These are phyloP conservation scores for Arthrobotrys pseudoclavata DNA, from an alignment of 2,329 filamentous ascomycete genomes.

Conservation along the genomic window DNA sequence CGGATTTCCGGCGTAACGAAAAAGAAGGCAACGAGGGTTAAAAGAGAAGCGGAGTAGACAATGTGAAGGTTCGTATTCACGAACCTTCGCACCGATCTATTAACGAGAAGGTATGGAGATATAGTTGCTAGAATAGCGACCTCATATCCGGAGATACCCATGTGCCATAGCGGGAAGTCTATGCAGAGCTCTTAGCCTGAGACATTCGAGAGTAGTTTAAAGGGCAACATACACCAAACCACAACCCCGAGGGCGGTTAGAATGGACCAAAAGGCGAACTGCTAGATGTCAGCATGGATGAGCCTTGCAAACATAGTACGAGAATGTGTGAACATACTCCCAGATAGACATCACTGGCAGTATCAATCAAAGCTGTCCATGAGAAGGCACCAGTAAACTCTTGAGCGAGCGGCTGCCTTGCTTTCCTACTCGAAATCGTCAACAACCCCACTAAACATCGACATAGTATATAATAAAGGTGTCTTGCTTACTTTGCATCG, in stretches of 20 bases:
- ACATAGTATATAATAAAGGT: constrained; percentile 11
- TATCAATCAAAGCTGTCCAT: constrained; percentile 81
- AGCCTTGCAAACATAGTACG: background rate
- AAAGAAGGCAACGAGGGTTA: constrained; percentile 83
- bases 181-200: constrained; percentile 45
- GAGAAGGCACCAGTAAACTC: constrained; percentile 80
- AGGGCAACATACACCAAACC: constrained; percentile 82
- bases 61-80: constrained; percentile 78
- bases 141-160: constrained; percentile 98
- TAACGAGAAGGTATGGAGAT: constrained; percentile 82
- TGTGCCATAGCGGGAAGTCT: constrained; percentile 98
- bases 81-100: constrained; percentile 76
- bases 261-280: constrained; percentile 97
- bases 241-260: constrained; percentile 88
- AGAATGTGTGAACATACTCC: constrained; percentile 74
- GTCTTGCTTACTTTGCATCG: constrained; percentile 52
- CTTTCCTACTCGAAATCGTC: constrained; percentile 72
- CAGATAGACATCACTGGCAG: constrained; percentile 88
- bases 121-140: constrained; percentile 86
- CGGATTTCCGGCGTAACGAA: constrained; percentile 79
- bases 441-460: constrained; percentile 30
- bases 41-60: constrained; percentile 81
- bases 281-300: constrained; percentile 57
- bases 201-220: background rate
- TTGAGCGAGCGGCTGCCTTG: constrained; percentile 76